Percentiles rank a stretch among this genome's conserved stretches.
Conservation (phyloP, 345 rosid genomes). For the Euphorbia pulcherrima region DNA sequence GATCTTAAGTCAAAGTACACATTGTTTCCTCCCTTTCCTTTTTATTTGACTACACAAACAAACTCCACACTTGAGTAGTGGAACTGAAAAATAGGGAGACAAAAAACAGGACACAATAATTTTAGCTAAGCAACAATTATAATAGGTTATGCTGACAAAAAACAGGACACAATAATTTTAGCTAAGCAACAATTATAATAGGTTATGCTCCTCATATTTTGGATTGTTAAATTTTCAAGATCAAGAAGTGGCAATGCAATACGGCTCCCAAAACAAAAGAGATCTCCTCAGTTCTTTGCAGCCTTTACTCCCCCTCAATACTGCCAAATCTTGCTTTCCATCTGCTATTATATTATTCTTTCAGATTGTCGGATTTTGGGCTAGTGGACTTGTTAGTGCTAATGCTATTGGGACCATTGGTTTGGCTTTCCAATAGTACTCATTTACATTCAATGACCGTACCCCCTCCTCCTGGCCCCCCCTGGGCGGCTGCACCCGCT, state of each 20-base stretch:
- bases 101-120: constrained; percentile 1
- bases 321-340: constrained; percentile 24
- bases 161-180: constrained; percentile 1
- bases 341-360: constrained; percentile 19
- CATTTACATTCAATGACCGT: constrained; percentile 51
- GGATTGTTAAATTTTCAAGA: neutral
- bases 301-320: constrained; percentile 33
- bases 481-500: too few relatives aligned
- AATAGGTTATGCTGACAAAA: constrained; percentile 12
- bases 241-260: constrained; percentile 82
- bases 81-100: constrained; percentile 29
- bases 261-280: constrained; percentile 48
- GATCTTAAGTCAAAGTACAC: constrained; percentile 25
- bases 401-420: constrained; percentile 17
- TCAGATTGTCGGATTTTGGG: constrained; percentile 19
- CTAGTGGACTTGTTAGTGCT: neutral
- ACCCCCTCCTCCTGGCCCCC: constrained; percentile 21
- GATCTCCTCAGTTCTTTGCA: constrained; percentile 79
- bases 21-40: constrained; percentile 17
- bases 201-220: too few relatives aligned
- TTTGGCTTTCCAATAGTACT: constrained; percentile 60
- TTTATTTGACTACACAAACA: constrained; percentile 41
- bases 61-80: constrained; percentile 20
- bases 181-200: constrained; percentile 3
- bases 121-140: constrained; percentile 7